Conservation (phyloP, 306 rosid species). For the Vigna trinervia region DNA sequence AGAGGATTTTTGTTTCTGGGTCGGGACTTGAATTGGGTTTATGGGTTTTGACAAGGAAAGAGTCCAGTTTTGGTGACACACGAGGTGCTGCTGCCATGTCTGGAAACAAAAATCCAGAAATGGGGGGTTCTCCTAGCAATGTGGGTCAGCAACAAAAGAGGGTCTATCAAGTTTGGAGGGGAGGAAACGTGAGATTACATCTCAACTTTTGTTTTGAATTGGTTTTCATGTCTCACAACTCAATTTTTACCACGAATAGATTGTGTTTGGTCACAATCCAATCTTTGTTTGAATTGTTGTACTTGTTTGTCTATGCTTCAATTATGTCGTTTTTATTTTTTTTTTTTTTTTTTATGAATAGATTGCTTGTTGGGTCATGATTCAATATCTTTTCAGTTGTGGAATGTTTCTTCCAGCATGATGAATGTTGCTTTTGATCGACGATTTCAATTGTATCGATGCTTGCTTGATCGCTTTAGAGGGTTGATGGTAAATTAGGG, state of each 20-base stretch:
- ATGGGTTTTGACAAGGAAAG: constrained; percentile 50
- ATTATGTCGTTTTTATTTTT: constrained; percentile 4
- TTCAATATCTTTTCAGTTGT: not conserved
- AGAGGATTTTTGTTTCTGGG: constrained; percentile 35
- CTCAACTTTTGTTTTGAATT: constrained; percentile 10
- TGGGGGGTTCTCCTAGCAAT: constrained; percentile 46
- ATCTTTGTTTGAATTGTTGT: constrained; percentile 32
- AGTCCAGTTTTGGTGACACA: constrained; percentile 43
- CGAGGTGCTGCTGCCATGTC: constrained; percentile 40
- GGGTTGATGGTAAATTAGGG: constrained; percentile 5
- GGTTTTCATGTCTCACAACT: constrained; percentile 31
- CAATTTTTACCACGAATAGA: constrained; percentile 15
- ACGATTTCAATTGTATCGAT: constrained; percentile 3
- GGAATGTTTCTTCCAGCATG: constrained; percentile 14
- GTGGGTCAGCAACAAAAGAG: constrained; percentile 59
- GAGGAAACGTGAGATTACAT: constrained; percentile 79
- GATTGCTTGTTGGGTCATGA: constrained; percentile 7
- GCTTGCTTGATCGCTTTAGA: not conserved
- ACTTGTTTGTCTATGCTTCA: constrained; percentile 28
- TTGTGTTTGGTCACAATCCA: constrained; percentile 36
- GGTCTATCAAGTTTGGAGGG: constrained; percentile 91
- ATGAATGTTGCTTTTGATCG: constrained; percentile 29
- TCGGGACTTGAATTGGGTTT: constrained; percentile 33
- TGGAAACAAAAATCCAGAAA: constrained; percentile 46
- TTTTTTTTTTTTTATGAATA: no score